A percentile compares a stretch with the other conserved stretches of the same genome.
Evolutionary conservation across 179 eudicot species (phyloP).

Genomic region (Nepenthes alata): DNA sequence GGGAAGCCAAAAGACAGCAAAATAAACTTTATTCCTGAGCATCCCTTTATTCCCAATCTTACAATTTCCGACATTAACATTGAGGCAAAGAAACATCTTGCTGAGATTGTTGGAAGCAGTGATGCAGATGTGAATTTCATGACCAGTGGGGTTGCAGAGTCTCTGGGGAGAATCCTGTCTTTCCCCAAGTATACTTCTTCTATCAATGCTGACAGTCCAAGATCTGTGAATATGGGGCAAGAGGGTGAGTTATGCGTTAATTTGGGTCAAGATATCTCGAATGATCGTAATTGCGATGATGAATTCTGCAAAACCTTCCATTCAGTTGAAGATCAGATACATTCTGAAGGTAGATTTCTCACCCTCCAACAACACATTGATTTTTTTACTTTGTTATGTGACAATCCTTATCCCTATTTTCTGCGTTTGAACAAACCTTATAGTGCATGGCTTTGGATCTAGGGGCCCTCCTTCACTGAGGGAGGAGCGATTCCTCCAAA

Average conservation of each 20-base stretch:
- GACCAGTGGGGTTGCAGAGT: slow-evolving; percentile 32
- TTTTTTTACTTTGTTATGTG: no score
- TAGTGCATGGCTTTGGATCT: no score
- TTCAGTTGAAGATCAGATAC: slow-evolving; percentile 9
- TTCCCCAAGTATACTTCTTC: slow-evolving; percentile 47
- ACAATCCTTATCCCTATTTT: no score
- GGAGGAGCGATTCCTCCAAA: no score
- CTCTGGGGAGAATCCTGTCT: slow-evolving; percentile 60
- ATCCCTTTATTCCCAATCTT: slow-evolving; percentile 15
- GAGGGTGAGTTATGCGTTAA: slow-evolving; percentile 11
- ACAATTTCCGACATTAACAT: slow-evolving; percentile 43
- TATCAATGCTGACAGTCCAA: slow-evolving; percentile 9
- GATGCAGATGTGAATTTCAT: slow-evolving; percentile 27
- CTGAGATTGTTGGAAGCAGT: slow-evolving; percentile 51
- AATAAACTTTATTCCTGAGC: slow-evolving; percentile 13
- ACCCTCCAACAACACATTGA: no score
- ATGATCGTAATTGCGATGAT: slow-evolving; percentile 7
- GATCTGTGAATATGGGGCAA: slow-evolving; percentile 15
- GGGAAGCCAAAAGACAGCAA: slow-evolving; percentile 6
- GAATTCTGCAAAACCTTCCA: slow-evolving; percentile 7
- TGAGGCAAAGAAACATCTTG: slow-evolving; percentile 89
- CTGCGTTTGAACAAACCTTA: no score
- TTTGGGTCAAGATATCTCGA: slow-evolving; percentile 9
- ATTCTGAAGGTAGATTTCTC: slow-evolving; percentile 26
- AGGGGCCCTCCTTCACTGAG: no score